Evolutionary conservation across 2,329 filamentous ascomycete genomes (phyloP).

Genomic region (Bipolaris oryzae): DNA sequence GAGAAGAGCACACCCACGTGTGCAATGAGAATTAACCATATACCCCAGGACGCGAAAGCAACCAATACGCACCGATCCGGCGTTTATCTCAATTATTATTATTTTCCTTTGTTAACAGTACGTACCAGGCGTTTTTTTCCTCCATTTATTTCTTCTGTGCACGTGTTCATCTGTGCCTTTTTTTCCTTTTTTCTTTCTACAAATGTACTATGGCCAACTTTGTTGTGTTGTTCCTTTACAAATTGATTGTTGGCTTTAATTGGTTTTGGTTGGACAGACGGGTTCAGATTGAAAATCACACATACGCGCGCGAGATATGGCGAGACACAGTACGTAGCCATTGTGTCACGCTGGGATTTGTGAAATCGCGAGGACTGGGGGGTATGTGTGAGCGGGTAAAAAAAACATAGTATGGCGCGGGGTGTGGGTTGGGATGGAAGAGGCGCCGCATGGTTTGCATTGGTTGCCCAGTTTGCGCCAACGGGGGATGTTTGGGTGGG

Average conservation of each 20-base stretch:
- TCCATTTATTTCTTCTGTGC: neutral
- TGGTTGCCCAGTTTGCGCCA: too few relatives aligned
- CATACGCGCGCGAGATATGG: too few relatives aligned
- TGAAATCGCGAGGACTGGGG: constrained; percentile 1
- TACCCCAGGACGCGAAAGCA: neutral
- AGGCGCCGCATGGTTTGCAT: too few relatives aligned
- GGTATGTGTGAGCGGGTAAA: too few relatives aligned
- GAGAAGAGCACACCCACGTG: neutral
- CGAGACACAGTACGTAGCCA: neutral
- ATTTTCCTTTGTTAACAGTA: neutral
- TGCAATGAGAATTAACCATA: neutral
- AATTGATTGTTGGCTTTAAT: too few relatives aligned
- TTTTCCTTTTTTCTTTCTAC: neutral
- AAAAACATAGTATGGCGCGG: neutral
- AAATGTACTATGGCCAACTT: too few relatives aligned
- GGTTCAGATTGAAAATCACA: too few relatives aligned
- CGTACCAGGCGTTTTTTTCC: too few relatives aligned
- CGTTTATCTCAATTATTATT: neutral
- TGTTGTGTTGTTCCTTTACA: neutral
- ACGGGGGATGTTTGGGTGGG: neutral
- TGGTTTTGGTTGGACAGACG: neutral
- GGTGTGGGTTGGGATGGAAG: neutral
- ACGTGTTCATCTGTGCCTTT: neutral
- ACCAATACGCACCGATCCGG: neutral
- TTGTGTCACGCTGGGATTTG: neutral